A percentile compares a stretch with the other conserved stretches of the same genome.
Conservation (phyloP, 805 yeast species). For the Wickerhamomyces tratensis region DNA sequence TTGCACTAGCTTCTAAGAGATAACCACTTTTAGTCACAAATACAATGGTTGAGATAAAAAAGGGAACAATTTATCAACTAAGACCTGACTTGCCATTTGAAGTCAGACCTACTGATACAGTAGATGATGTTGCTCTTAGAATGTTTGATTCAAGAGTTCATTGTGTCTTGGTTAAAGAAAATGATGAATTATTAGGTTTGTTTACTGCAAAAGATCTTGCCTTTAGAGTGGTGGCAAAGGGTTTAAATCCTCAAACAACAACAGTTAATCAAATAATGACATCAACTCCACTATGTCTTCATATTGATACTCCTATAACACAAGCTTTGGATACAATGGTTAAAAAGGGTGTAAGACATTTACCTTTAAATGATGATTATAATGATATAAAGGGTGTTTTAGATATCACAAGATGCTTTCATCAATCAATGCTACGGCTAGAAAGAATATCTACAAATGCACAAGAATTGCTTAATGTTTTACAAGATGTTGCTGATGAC, state of each 20-base stretch:
- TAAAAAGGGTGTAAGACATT: conserved; percentile 29
- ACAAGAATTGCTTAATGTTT: conserved; percentile 18
- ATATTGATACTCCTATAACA: conserved; percentile 28
- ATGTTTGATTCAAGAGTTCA: conserved; percentile 32
- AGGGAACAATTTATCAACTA: conserved; percentile 12
- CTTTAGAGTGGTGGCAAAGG: conserved; percentile 27
- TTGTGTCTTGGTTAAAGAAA: conserved; percentile 28
- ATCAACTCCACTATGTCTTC: conserved; percentile 24
- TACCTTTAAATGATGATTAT: conserved; percentile 29
- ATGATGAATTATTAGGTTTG: conserved; percentile 24
- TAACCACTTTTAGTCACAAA: too few relatives aligned
- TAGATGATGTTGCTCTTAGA: conserved; percentile 22
- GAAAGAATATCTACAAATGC: conserved; percentile 32
- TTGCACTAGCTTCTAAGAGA: too few relatives aligned
- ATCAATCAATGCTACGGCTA: conserved; percentile 33
- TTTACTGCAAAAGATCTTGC: conserved; percentile 39
- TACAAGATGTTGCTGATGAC: conserved; percentile 21
- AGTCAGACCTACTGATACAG: conserved; percentile 24
- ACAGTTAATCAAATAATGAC: conserved; percentile 31
- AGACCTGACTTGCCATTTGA: conserved; percentile 27
- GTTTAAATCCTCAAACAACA: conserved; percentile 17
- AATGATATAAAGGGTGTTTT: conserved; percentile 31
- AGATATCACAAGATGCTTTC: conserved; percentile 36
- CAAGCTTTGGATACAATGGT: conserved; percentile 35
- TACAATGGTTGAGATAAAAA: neutral